These are phyloP conservation scores for Capronia americana DNA, from an alignment of 2,329 filamentous ascomycete genomes.

Conservation along the genomic window DNA sequence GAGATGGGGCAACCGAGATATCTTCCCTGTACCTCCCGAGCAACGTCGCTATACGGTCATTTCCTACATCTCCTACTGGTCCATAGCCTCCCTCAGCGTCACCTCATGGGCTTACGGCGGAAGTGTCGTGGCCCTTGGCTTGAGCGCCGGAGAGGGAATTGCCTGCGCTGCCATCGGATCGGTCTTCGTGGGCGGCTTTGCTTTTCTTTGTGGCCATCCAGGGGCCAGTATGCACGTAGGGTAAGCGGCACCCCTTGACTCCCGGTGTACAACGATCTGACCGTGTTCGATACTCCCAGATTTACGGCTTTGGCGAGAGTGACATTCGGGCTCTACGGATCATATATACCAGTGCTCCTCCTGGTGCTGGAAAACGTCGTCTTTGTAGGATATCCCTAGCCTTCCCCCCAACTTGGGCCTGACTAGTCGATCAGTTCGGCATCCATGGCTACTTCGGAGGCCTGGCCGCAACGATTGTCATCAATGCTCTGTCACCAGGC, in stretches of 20 bases:
- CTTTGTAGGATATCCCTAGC: constrained; percentile 10
- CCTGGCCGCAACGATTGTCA: constrained; percentile 1
- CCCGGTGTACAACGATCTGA: neutral
- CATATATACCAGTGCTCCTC: constrained; percentile 17
- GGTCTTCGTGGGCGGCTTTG: constrained; percentile 2
- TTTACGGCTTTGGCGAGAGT: constrained; percentile 18
- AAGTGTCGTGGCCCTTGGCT: constrained; percentile 12
- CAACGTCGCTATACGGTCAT: constrained; percentile 7
- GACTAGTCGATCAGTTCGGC: constrained; percentile 13
- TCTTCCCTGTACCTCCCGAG: constrained; percentile 6
- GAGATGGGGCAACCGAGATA: constrained; percentile 13
- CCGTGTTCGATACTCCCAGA: neutral
- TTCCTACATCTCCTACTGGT: constrained; percentile 11
- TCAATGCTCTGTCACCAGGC: constrained; percentile 4
- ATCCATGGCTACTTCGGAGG: constrained; percentile 18
- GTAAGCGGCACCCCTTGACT: neutral
- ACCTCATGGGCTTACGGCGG: constrained; percentile 7
- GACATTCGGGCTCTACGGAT: constrained; percentile 20
- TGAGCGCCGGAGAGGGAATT: constrained; percentile 16
- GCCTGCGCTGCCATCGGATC: constrained; percentile 6
- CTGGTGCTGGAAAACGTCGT: constrained; percentile 17
- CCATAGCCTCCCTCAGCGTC: constrained; percentile 8
- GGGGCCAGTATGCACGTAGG: constrained; percentile 20
- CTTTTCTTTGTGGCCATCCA: constrained; percentile 18
- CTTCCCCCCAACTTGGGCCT: neutral